Conservation (phyloP, 2,329 filamentous ascomycete genomes). For the Colletotrichum sp. region DNA sequence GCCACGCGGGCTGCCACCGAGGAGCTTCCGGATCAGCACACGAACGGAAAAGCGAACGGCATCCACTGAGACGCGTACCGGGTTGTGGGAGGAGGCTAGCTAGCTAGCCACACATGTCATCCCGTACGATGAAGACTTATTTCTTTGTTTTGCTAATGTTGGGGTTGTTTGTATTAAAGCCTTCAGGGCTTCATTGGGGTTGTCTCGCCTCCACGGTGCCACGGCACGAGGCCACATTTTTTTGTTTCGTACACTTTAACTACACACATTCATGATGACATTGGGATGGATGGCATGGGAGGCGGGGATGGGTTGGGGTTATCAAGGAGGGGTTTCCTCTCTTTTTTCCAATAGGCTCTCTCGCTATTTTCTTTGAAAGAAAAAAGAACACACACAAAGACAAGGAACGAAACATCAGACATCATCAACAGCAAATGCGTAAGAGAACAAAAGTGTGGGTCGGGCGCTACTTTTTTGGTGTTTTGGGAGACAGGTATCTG, state of each 20-base stretch:
- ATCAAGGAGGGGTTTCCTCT: neutral
- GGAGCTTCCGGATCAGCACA: neutral
- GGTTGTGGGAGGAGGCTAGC: neutral
- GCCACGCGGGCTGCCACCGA: slow-evolving; percentile 11
- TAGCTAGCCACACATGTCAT: neutral
- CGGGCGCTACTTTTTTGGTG: neutral
- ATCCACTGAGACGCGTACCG: neutral
- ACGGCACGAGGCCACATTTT: neutral
- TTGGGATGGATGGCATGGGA: neutral
- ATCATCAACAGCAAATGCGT: neutral
- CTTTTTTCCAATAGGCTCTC: neutral
- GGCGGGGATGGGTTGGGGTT: neutral
- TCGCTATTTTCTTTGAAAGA: neutral
- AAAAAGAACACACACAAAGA: neutral
- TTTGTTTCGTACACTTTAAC: neutral
- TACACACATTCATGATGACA: neutral
- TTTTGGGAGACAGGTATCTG: neutral
- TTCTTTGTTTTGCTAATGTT: neutral
- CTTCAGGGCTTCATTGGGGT: neutral
- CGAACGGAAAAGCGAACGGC: slow-evolving; percentile 22
- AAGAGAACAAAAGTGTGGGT: neutral
- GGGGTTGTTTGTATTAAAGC: neutral
- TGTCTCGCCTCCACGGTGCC: neutral
- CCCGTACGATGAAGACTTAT: neutral
- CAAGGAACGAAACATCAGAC: neutral